Base-by-base conservation (phyloP, 78 protist species). In the Cavenderia fasciculata region DNA sequence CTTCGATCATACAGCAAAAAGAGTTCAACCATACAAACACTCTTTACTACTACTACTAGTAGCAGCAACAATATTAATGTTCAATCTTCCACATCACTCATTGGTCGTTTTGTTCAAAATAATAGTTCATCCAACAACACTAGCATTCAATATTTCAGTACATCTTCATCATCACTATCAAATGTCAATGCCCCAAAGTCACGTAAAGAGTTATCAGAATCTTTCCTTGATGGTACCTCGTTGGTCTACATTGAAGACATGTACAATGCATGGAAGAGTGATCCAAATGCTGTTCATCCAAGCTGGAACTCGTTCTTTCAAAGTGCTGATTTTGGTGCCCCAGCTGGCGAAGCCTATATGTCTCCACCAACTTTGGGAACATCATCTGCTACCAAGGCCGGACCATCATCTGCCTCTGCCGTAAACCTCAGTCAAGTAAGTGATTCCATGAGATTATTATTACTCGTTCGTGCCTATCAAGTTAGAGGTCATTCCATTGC, bases 401-500 rank as follows among this genome's bases (percentile, higher is more conserved):
- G 33, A 1, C 89, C 89, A 38, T 63, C 85, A 12, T 54, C 25
- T 41, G 12, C 43, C 16, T 11, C 51, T 5, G 16, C 90, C 36
- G 57, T 65, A 21, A 70, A 51, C 31, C 33, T 57, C 12, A 34
- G 66, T 38, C 74, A 69, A 56, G 78, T 70, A 19, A 46, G 57
- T 51, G 87, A 90, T 21, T 63, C 86, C 47, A 77, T 90, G 79
- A 49, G 77, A 47, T 63, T 90, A 27, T 54, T 79, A 25, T 46
- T 72, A 41, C 63, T 90, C 25, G 46, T 90, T 63, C 74, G 94
- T 43, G 94, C 92, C 47, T 90, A 78, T 47, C 94, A 90, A 62
- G 94, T 90, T 43, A 43, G 94, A 43, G 94, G 94, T 18, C 94
- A 90, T 40, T 66, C 72, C 19, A 56, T 90, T 18, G 88, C 94